Base-by-base conservation (phyloP, 371 early-diverging fungal species). In the Mucor saturninus region DNA sequence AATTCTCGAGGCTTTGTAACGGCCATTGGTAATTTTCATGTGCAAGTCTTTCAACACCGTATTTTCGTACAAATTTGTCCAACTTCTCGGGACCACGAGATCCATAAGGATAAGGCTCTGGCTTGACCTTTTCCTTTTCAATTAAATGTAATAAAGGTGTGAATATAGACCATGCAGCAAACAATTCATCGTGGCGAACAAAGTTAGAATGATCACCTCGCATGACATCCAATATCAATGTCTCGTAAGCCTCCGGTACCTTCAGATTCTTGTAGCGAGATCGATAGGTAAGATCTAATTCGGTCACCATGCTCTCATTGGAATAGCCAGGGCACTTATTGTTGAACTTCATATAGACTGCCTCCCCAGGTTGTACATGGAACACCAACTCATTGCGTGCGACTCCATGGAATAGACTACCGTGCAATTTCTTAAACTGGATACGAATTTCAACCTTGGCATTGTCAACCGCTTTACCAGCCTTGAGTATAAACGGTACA, bases 221-320 rank as follows among this genome's bases (percentile, higher is more conserved):
- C 51, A 98, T 71, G 0, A 89, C 89, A 67, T 98, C 98, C 40
- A 98, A 73, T 50, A 98, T 89, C 51, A 98, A 81, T 5, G 92
- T 83, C 67, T 96, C 97, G 78, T 98, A 98, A 4, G 98, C 98
- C 59, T 97, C 97, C 11, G 98, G 98, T 61, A 98, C 96, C 61
- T 88, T 86, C 42, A 88, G 66, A 56, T 93, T 90, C 42, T 83
- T 82, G 83, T 93, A 98, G 37, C 97, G 89, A 45, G 83, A 83
- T 46, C 86, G 78, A 78, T 98, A 98, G 1, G 95, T 89, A 51
- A 98, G 79, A 71, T 98, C 96, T 8, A 98, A 83, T 75, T 97
- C 98, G 2, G 95, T 90, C 45, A 93, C 89, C 61, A 89, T 83
- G n/a, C 86, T 81, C 38, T 83, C 71, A 68, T 79, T 67, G 0